Percentiles rank a stretch among this genome's conserved stretches.
phyloP scores from a whole-genome alignment of 371 early-diverging fungal species.

The Mucor mucedo region DNA sequence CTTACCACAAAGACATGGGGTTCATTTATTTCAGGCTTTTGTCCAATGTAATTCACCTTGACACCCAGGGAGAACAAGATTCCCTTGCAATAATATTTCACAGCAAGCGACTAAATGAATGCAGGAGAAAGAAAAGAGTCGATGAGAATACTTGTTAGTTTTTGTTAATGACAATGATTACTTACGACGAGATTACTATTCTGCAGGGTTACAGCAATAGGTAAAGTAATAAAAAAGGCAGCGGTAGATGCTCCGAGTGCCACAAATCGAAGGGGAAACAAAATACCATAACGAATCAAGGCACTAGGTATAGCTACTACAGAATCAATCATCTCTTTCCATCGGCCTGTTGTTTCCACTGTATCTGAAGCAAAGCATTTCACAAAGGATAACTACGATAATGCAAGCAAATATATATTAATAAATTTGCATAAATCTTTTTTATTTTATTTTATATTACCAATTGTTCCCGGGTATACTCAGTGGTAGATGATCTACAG shows the following conservation, averaged over 20 bases:
- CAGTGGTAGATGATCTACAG: slow-evolving; percentile 26
- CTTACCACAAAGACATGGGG: slow-evolving; percentile 73
- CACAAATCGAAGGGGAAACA: slow-evolving; percentile 39
- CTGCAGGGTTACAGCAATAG: slow-evolving; percentile 39
- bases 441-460: slow-evolving; percentile 21
- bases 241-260: slow-evolving; percentile 34
- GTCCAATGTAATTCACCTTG: slow-evolving; percentile 65
- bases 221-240: slow-evolving; percentile 42
- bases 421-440: not conserved
- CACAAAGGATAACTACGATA: slow-evolving; percentile 36
- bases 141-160: not conserved
- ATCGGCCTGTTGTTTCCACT: slow-evolving; percentile 4
- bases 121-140: not conserved
- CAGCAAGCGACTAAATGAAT: slow-evolving; percentile 25
- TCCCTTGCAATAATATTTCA: slow-evolving; percentile 66
- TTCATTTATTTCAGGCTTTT: slow-evolving; percentile 57
- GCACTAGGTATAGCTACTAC: slow-evolving; percentile 31
- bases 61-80: slow-evolving; percentile 66
- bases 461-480: slow-evolving; percentile 47
- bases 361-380: slow-evolving; percentile 38
- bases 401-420: not conserved
- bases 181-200: slow-evolving; percentile 42
- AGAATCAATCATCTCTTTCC: slow-evolving; percentile 3
- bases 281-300: slow-evolving; percentile 41
- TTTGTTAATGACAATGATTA: not conserved